These are phyloP conservation scores for Phytophthora agathidicida DNA, from an alignment of 352 stramenopile species.

Conservation along the genomic window DNA sequence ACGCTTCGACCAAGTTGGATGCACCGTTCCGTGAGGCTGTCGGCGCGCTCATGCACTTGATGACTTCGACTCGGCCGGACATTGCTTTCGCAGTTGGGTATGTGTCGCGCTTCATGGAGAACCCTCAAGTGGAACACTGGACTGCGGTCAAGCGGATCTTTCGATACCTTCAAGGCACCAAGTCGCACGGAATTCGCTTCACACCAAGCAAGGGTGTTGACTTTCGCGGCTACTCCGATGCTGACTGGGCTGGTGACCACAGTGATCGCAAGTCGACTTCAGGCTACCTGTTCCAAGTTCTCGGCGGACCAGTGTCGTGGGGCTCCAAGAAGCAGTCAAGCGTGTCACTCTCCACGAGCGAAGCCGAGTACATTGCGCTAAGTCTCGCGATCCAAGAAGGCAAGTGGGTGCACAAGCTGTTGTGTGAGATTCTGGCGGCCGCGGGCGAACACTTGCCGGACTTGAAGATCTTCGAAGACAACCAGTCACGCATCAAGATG, in stretches of 20 bases:
- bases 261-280: constrained; percentile 18
- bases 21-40: no score
- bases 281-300: not conserved
- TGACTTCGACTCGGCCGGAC: no score
- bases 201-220: not conserved
- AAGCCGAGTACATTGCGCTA: constrained; percentile 12
- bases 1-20: no score
- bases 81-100: no score
- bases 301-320: constrained; percentile 1
- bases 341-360: constrained; percentile 20
- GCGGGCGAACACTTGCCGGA: not conserved
- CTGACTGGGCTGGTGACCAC: no score
- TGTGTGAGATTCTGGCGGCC: constrained; percentile 6
- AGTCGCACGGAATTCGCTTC: constrained; percentile 9
- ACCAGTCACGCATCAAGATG: constrained; percentile 8
- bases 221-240: constrained; percentile 13
- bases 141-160: no score
- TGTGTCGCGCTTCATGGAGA: no score
- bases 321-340: constrained; percentile 17
- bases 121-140: no score
- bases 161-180: no score
- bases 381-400: constrained; percentile 18
- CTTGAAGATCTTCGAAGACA: not conserved
- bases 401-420: constrained; percentile 13
- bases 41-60: no score